Conservation (phyloP, 2,329 filamentous ascomycete species). For the Pyrenophora seminiperda region DNA sequence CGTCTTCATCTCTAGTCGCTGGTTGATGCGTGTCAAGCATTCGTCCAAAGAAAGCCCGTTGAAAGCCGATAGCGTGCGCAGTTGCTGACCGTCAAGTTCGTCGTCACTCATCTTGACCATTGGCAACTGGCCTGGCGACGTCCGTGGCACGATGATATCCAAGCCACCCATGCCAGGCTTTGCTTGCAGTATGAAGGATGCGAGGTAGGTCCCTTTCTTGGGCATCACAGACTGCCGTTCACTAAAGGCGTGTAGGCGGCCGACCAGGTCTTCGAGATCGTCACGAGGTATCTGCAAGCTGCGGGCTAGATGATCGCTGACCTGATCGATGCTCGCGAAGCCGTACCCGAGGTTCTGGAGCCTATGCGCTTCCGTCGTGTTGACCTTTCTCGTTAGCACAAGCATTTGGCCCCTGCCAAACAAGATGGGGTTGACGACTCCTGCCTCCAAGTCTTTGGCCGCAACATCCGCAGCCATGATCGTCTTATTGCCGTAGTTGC, state of each 20-base stretch:
- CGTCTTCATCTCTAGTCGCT: constrained; percentile 17
- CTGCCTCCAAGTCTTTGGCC: constrained; percentile 49
- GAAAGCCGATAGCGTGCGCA: constrained; percentile 30
- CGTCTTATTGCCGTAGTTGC: constrained; percentile 22
- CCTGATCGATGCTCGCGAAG: constrained; percentile 67
- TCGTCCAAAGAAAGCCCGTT: constrained; percentile 37
- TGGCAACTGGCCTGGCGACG: constrained; percentile 51
- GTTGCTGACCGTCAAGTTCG: constrained; percentile 33
- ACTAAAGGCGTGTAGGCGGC: constrained; percentile 65
- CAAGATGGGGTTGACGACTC: constrained; percentile 39
- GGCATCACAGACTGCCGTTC: constrained; percentile 52
- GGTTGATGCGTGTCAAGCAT: constrained; percentile 42
- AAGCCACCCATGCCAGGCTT: constrained; percentile 48
- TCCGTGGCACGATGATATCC: constrained; percentile 52
- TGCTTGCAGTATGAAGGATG: constrained; percentile 50
- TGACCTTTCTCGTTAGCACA: constrained; percentile 73
- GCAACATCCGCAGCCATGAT: constrained; percentile 35
- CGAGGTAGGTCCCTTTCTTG: constrained; percentile 48
- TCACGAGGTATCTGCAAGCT: constrained; percentile 74
- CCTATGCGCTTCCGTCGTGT: constrained; percentile 63
- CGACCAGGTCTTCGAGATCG: constrained; percentile 66
- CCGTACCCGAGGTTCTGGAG: constrained; percentile 75
- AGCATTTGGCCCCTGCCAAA: constrained; percentile 78
- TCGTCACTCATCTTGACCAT: constrained; percentile 49
- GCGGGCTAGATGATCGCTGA: constrained; percentile 69